These are phyloP conservation scores for Blastobotrys serpentis DNA, from an alignment of 1,139 yeast genomes.

Conservation along the genomic window DNA sequence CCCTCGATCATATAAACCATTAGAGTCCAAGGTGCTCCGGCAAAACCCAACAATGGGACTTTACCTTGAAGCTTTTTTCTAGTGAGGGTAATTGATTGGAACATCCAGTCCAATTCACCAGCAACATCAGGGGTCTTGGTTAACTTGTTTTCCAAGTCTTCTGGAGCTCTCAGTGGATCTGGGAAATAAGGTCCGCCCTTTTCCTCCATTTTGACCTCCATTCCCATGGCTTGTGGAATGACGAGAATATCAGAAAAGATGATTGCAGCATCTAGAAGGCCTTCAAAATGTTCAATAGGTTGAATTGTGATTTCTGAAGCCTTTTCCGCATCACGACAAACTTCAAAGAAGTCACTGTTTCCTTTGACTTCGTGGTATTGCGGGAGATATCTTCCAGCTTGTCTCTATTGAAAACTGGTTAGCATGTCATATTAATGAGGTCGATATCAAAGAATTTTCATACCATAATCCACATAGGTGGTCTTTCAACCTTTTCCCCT, in stretches of 20 bases:
- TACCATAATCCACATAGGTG: conserved; percentile 96
- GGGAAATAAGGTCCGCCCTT: conserved; percentile 95
- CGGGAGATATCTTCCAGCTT: conserved; percentile 65
- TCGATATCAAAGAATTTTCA: no score
- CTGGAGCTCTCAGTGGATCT: conserved; percentile 74
- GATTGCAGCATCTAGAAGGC: conserved; percentile 92
- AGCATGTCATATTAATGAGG: no score
- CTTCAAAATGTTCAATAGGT: conserved; percentile 87
- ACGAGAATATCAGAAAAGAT: conserved; percentile 94
- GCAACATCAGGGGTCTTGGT: conserved; percentile 61
- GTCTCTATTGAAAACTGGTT: conserved; percentile 40
- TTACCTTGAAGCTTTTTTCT: conserved; percentile 81
- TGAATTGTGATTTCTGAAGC: conserved; percentile 95
- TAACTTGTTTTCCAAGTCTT: conserved; percentile 57
- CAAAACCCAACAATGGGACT: conserved; percentile 91
- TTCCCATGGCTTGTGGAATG: conserved; percentile 98
- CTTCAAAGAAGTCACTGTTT: conserved; percentile 84
- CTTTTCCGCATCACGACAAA: conserved; percentile 89
- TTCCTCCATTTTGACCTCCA: conserved; percentile 90
- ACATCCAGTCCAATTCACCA: conserved; percentile 89
- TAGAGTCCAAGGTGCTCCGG: conserved; percentile 98
- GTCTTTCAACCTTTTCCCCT: conserved; percentile 85
- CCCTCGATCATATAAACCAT: conserved; percentile 98
- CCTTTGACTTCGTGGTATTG: conserved; percentile 91
- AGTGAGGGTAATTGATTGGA: conserved; percentile 84